Percentiles rank a stretch among this genome's conserved stretches.
Evolutionary conservation across 2,329 filamentous ascomycete species (phyloP).

Genomic region (Beauveria rudraprayagi): DNA sequence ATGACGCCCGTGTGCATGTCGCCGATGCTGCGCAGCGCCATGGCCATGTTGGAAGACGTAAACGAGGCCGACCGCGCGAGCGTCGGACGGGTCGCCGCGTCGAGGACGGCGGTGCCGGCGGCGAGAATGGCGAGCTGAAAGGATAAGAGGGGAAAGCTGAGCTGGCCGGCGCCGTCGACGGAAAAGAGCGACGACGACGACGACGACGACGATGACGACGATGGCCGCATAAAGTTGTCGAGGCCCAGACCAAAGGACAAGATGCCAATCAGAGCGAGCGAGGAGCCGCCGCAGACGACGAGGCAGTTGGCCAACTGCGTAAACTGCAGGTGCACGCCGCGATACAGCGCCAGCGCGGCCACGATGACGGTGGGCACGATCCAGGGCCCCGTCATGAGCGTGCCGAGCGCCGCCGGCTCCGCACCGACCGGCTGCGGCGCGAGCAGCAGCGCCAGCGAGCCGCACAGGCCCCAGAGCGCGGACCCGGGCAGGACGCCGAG

Average conservation of each 20-base stretch:
- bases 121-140: conserved; percentile 41
- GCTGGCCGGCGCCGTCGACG: conserved; percentile 18
- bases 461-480: conserved; percentile 38
- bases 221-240: conserved; percentile 25
- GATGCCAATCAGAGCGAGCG: conserved; percentile 33
- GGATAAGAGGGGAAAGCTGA: conserved; percentile 33
- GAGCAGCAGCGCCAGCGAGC: conserved; percentile 40
- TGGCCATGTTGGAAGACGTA: conserved; percentile 38
- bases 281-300: conserved; percentile 28
- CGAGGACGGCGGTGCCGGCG: conserved; percentile 32
- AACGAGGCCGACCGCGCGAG: conserved; percentile 41
- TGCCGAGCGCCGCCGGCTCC: conserved; percentile 31
- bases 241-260: conserved; percentile 35
- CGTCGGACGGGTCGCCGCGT: conserved; percentile 33
- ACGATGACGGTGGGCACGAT: conserved; percentile 29
- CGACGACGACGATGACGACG: conserved; percentile 20
- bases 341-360: conserved; percentile 25
- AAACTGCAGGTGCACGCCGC: conserved; percentile 24
- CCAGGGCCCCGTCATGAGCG: conserved; percentile 37
- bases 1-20: conserved; percentile 40
- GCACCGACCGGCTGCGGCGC: conserved; percentile 35
- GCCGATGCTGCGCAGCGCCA: conserved; percentile 36
- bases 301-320: conserved; percentile 24
- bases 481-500: conserved; percentile 37
- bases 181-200: conserved; percentile 17